These are phyloP conservation scores for Senna tora DNA, from an alignment of 306 rosid genomes.

Conservation along the genomic window DNA sequence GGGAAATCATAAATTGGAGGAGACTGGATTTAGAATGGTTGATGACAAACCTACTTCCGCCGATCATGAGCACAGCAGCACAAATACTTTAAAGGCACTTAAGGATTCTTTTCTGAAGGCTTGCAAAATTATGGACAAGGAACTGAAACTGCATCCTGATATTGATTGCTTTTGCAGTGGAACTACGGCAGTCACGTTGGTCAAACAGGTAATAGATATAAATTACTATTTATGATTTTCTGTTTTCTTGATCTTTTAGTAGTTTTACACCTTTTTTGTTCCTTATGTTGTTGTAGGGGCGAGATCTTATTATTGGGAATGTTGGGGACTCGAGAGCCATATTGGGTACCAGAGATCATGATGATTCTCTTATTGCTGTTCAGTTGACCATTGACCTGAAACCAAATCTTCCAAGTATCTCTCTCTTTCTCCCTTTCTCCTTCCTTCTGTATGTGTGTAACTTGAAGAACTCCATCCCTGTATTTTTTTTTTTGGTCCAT, in stretches of 20 bases:
- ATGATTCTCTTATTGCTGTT: conserved; percentile 53
- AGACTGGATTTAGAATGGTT: conserved; percentile 40
- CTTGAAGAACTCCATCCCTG: conserved; percentile 16
- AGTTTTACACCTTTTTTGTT: conserved; percentile 23
- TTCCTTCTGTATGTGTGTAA: not conserved
- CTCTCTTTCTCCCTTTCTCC: conserved; percentile 28
- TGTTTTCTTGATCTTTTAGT: conserved; percentile 14
- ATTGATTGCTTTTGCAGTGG: conserved; percentile 79
- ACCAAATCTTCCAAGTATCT: conserved; percentile 80
- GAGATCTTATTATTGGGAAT: conserved; percentile 66
- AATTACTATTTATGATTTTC: conserved; percentile 8
- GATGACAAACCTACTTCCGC: conserved; percentile 36
- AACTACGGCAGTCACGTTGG: conserved; percentile 76
- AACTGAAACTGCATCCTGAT: conserved; percentile 63
- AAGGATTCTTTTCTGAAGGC: conserved; percentile 69
- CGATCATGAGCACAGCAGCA: conserved; percentile 38
- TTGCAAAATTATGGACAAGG: conserved; percentile 74
- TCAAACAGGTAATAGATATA: conserved; percentile 62
- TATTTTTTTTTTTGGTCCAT: too few relatives aligned
- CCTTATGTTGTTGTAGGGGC: conserved; percentile 54
- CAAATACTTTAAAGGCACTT: conserved; percentile 41
- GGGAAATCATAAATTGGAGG: conserved; percentile 43
- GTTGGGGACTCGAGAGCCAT: conserved; percentile 65
- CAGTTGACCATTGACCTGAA: conserved; percentile 86
- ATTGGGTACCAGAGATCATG: conserved; percentile 61